Evolutionary conservation across 305 asterid genomes (phyloP), one percentile per base, ranked within the genome.

Genomic region (Ajuga reptans): DNA sequence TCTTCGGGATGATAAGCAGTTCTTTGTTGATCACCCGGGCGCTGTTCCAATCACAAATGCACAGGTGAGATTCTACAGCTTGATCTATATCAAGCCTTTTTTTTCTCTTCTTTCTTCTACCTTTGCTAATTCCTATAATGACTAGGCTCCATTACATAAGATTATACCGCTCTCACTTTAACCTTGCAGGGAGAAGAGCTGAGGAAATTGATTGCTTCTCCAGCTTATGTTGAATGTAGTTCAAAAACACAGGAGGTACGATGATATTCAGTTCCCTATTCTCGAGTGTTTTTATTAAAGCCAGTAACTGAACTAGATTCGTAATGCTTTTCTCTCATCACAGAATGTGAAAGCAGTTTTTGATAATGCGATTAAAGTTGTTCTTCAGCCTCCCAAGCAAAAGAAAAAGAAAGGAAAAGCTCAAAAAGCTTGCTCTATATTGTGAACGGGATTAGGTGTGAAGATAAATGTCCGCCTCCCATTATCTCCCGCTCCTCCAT

Each of bases 311-410:
- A 72, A 17, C 69, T 21, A 18, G 34, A 53, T 54, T 63, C 7
- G 50, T 73, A 12, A 68, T 66, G 46, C 18, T 36, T 33, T 56
- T 64, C 18, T 39, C 27, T 39, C 31, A 60, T 52, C 62, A 79
- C 88, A 92, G 98, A 92, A 92, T 64, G 92, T 92, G 79, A 92
- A 92, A 83, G 83, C 74, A 81, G 98, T 92, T 62, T 92, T 92
- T 79, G 98, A 92, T 78, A 90, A 96, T 71, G 97, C 98, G 73
- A 92, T 92, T 68, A 92, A 90, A 84, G 97, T 92, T 63, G 98
- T 92, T 76, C 97, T 92, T 69, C 96, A 88, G 81, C 98, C 98
- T 14, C 98, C 98, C 46, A 88, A 92, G 80, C 85, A 79, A 79
- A 90, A 92, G 95, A 92, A 88, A 76, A 92, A 92, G 87, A 90